phyloP scores from a whole-genome alignment of 768 basidiomycete species.

The Chalciporus sphaerocephalus region DNA sequence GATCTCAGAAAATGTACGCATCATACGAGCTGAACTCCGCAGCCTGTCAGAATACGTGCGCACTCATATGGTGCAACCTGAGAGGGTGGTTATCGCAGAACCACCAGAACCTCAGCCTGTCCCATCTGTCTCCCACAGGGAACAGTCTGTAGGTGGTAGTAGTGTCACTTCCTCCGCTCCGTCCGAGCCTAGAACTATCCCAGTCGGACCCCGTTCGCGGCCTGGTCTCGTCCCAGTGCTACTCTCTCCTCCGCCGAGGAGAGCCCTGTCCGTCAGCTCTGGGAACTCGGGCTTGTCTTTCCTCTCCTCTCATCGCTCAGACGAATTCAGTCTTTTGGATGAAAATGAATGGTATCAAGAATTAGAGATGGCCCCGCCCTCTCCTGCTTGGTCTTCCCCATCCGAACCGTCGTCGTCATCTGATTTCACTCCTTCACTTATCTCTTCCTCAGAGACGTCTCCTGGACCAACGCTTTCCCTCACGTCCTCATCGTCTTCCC shows the following conservation, averaged over 20 bases:
- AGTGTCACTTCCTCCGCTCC: constrained; percentile 35
- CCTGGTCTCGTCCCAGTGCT: constrained; percentile 30
- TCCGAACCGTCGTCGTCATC: constrained; percentile 29
- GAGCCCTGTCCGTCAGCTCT: constrained; percentile 40
- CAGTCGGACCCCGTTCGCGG: constrained; percentile 24
- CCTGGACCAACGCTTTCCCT: constrained; percentile 37
- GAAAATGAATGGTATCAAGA: constrained; percentile 24
- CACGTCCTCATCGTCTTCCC: constrained; percentile 33
- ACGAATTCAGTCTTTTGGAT: constrained; percentile 52
- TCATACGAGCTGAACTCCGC: constrained; percentile 64
- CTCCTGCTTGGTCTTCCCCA: constrained; percentile 37
- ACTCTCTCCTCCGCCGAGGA: constrained; percentile 42
- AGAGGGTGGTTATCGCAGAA: constrained; percentile 14
- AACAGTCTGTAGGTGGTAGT: constrained; percentile 45
- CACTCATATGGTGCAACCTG: constrained; percentile 29
- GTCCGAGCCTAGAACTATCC: constrained; percentile 29
- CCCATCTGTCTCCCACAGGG: constrained; percentile 26
- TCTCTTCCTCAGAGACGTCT: constrained; percentile 33
- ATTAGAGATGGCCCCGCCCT: constrained; percentile 23
- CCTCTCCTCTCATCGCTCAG: constrained; percentile 67
- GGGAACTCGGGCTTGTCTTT: constrained; percentile 38
- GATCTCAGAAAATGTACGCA: constrained; percentile 11
- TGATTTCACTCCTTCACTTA: constrained; percentile 30
- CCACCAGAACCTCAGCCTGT: constrained; percentile 16
- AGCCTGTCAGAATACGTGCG: constrained; percentile 58